These are phyloP conservation scores for Cinchona pubescens DNA, from an alignment of 257 asterid genomes.

Conservation along the genomic window DNA sequence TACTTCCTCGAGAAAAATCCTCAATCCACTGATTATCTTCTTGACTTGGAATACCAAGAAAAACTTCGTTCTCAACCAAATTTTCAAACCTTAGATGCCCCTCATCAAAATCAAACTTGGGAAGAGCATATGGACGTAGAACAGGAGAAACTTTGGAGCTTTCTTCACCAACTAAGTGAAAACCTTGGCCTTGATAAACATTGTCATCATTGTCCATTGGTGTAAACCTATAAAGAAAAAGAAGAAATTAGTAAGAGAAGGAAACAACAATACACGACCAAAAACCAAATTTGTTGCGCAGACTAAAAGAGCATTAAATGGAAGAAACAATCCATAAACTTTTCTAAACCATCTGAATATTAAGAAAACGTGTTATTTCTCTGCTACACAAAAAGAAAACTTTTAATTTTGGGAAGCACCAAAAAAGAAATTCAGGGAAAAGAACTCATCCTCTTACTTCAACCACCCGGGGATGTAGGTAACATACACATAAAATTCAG, in stretches of 20 bases:
- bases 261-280: slow-evolving; percentile 4
- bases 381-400: not conserved
- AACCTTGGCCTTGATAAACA: slow-evolving; percentile 81
- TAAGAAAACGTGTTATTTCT: not conserved
- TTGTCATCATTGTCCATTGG: slow-evolving; percentile 94
- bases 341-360: not conserved
- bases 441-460: not conserved
- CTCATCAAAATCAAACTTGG: slow-evolving; percentile 95
- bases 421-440: not conserved
- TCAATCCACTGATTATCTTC: slow-evolving; percentile 98
- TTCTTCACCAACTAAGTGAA: slow-evolving; percentile 85
- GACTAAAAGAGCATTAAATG: not conserved
- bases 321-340: not conserved
- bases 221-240: slow-evolving; percentile 49
- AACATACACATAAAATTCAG: not conserved
- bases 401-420: not conserved
- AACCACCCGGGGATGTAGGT: not conserved
- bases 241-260: slow-evolving; percentile 12
- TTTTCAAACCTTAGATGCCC: slow-evolving; percentile 92
- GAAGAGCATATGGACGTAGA: slow-evolving; percentile 80
- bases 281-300: not conserved
- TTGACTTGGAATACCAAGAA: slow-evolving; percentile 95
- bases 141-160: slow-evolving; percentile 79
- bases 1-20: slow-evolving; percentile 88
- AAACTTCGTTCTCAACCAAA: slow-evolving; percentile 97